Evolutionary conservation across 2,329 filamentous ascomycete genomes (phyloP), one percentile per base, ranked within the genome.

Genomic region (Emmonsiellopsis sp.): DNA sequence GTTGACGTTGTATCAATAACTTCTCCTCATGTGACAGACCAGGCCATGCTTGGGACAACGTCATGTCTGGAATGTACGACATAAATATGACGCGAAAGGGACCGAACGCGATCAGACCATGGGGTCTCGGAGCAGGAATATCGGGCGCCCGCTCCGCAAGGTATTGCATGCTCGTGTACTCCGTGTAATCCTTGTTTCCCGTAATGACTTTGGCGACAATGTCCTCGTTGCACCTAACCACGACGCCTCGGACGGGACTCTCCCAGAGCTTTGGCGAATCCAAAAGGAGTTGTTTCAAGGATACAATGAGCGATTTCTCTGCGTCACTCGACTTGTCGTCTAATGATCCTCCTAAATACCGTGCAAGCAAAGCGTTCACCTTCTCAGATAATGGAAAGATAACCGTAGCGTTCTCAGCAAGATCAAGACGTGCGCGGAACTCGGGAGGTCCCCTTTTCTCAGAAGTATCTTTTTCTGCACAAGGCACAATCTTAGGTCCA

Each of bases 51-150:
- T 64, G 1, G 7, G 51, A 46, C 47, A 66, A 54, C 7, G 59
- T 63, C 26, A 54, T 60, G 11, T 35, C 58, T 40, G 57, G 58
- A 49, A 65, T 59, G 42, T 62, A 63, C 10, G 62, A 58, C 62
- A 67, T 67, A 41, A 66, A 65, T 35, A 64, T 61, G 9, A 62
- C 59, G n/a, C 57, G 54, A 54, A 60, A 60, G 10, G 54, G 57
- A 1, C 59, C 61, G 5, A 63, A 55, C 5, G 34, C 45, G 7
- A 66, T 56, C 15, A 67, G 30, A 3, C 65, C 63, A 57, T 67
- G 63, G 11, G 60, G 57, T 51, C 54, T 66, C 3, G 63, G 63
- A 15, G 55, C 58, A 48, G 65, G 65, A 15, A 66, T 56, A 35
- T 66, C 60, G 10, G 63, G 59, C 10, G 54, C 56, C 26, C 55